Base-by-base conservation (phyloP, 108 stramenopile genomes). In the Skeletonema marinoi region DNA sequence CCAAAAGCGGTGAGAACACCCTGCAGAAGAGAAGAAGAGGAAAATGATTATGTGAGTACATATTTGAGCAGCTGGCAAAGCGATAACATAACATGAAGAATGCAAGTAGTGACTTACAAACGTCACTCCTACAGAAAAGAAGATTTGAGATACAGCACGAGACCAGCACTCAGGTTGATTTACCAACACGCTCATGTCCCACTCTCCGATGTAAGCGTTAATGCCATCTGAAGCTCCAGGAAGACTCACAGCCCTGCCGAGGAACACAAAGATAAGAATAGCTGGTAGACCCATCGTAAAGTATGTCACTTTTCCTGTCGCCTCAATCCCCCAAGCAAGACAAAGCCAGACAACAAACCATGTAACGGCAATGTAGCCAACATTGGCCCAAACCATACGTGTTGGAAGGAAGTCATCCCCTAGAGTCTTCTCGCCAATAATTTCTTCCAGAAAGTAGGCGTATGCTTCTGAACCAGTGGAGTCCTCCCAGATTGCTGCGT, bases 221-320 rank as follows among this genome's bases (percentile, higher is more conserved):
- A 92, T 71, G 31, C 88, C 88, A 6, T 76, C 81, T 16, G 29
- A 21, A 17, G 74, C 54, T 50, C 86, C 86, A 32, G 81, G 78
- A 35, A 89, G 66, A 8, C 78, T 75, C 12, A 87, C 42, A 31
- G 86, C 86, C 62, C 81, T 62, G 58, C 71, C 73, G 17, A 89
- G 72, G 61, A 89, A 89, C 32, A 89, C 78, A 32, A 89, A 85
- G 11, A 89, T 60, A 8, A 89, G 72, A 21, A 89, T 10, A 51
- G 87, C 70, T 0, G 88, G 88, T 16, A 89, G 64, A 50, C 88
- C 88, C 86, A 87, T 85, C 16, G 73, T 87, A 50, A 89, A 71
- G 70, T 87, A 87, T 14, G 88, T 81, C 17, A 89, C 79, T 12
- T 86, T 64, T 36, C 88, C 88, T 2, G 88, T 89, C 81, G 81